Base-by-base conservation (phyloP, 75 land plant species). In the Pinus taeda region DNA sequence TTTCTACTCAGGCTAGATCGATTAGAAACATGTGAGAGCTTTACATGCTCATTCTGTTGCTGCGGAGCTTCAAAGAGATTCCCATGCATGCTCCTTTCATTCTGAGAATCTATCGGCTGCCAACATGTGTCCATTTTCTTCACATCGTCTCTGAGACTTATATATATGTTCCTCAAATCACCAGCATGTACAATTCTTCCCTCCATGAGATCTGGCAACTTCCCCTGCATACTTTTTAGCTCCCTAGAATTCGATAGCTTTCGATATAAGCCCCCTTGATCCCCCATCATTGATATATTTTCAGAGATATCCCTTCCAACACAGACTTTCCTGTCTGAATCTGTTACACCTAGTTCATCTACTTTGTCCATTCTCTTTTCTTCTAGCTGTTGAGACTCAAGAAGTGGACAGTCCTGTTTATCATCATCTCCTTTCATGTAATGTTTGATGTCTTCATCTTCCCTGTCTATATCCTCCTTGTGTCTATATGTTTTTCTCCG, bases 301-400 rank as follows among this genome's bases (percentile, higher is more conserved):
- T 20, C 60, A 59, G 4, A 4, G 4, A 17, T 59, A 20, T 20
- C 60, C 60, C 60, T 59, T 20, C n/a, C 60, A 15, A 17, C n/a
- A 59, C 20, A 59, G 60, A 59, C 60, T n/a, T 17, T 20, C 60
- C 60, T 15, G 0, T 20, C 20, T 59, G 60, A 59, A 20, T 59
- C n/a, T 15, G n/a, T 5, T 59, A 15, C 60, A 71, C 74, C 87
- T 74, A 45, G 85, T 76, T 76, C 87, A 87, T 37, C 87, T 76
- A 14, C 85, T 81, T 61, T 79, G 57, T 57, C 74, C 74, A 57
- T 72, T 84, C 57, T 72, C 81, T 79, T 82, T 86, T 63, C 80
- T 81, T 79, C 81, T 24, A 13, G 26, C 13, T 74, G 11, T 29
- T 4, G 36, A 56, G 60, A 29, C 24, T 24, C 60, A 3, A 74